Conservation (phyloP, 352 stramenopile species). For the Peronospora belbahrii region DNA sequence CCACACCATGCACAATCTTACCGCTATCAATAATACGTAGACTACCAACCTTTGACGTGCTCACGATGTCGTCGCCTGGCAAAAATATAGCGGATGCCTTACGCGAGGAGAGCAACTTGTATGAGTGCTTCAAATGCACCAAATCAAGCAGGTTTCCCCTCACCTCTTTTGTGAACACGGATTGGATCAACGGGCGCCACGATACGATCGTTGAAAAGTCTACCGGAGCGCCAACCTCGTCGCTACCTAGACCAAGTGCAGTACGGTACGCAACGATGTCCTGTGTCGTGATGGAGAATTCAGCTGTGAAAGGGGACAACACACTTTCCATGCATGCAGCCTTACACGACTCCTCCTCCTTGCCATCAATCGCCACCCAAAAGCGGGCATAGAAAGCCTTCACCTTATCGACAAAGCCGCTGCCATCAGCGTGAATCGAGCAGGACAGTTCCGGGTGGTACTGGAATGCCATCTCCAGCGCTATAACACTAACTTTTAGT, state of each 20-base stretch:
- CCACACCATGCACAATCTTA: constrained; percentile 71
- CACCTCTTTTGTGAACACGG: constrained; percentile 77
- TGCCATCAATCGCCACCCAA: constrained; percentile 53
- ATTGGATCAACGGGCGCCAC: constrained; percentile 79
- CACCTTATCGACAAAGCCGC: constrained; percentile 42
- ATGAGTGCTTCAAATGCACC: constrained; percentile 81
- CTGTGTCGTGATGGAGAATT: constrained; percentile 49
- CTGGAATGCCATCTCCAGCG: constrained; percentile 51
- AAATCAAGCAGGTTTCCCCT: constrained; percentile 74
- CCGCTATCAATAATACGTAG: constrained; percentile 71
- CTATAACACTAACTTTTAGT: constrained; percentile 32
- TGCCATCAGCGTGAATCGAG: constrained; percentile 43
- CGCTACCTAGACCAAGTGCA: constrained; percentile 34
- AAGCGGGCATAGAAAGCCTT: constrained; percentile 76
- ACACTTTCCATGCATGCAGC: constrained; percentile 55
- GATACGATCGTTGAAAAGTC: constrained; percentile 77
- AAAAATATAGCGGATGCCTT: constrained; percentile 38
- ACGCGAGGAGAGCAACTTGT: constrained; percentile 52
- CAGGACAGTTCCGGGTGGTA: constrained; percentile 38
- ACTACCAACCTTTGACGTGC: constrained; percentile 57
- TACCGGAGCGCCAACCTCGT: constrained; percentile 31
- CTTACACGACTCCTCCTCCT: constrained; percentile 53
- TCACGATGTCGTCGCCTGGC: constrained; percentile 63
- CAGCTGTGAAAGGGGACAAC: constrained; percentile 44
- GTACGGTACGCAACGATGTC: constrained; percentile 59